A percentile compares a stretch with the other conserved stretches of the same genome.
Conservation (phyloP, 257 asterid species). For the Apocynum venetum region DNA sequence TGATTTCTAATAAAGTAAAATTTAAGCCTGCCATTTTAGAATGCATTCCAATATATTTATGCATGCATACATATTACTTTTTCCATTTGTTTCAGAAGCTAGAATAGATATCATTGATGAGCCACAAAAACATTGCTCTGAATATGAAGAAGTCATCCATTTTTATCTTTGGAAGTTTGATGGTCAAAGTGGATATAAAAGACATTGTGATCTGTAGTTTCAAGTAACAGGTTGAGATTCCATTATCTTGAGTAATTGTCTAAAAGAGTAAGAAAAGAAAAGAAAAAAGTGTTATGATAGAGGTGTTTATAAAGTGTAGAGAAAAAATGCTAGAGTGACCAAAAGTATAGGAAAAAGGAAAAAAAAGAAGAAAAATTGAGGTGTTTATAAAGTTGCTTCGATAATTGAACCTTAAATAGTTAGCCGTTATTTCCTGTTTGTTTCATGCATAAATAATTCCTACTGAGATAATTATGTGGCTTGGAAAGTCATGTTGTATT, state of each 20-base stretch:
- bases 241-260: too few species aligned
- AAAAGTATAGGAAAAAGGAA: background rate
- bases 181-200: background rate
- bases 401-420: background rate
- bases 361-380: too few species aligned
- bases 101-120: background rate
- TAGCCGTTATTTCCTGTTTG: background rate
- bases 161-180: background rate
- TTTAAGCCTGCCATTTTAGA: background rate
- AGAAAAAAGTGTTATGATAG: too few species aligned
- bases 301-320: background rate
- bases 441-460: background rate
- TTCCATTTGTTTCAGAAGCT: background rate
- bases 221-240: background rate
- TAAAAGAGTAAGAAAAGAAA: too few species aligned
- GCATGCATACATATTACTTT: background rate
- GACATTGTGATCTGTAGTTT: background rate
- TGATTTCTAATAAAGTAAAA: conserved; percentile 21
- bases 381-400: background rate
- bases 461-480: background rate
- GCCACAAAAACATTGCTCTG: background rate
- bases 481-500: background rate
- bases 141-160: background rate
- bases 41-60: background rate
- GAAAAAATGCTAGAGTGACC: background rate